These are phyloP conservation scores for Amorphotheca resinae DNA, from an alignment of 495 filamentous ascomycete species.

Conservation along the genomic window DNA sequence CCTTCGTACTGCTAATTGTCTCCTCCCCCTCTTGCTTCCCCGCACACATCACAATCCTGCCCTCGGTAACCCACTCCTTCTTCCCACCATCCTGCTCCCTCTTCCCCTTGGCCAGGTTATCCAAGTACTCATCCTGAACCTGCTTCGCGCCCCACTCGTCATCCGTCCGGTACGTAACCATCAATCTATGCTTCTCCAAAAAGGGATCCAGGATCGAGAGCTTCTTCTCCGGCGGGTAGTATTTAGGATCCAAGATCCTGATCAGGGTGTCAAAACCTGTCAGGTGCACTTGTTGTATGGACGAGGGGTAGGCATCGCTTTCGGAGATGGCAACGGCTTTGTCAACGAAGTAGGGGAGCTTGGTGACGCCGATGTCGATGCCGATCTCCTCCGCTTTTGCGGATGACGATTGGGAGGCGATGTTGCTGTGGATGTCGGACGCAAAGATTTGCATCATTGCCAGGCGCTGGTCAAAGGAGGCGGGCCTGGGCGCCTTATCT, in stretches of 20 bases:
- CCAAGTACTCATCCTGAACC: slow-evolving; percentile 49
- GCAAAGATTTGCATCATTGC: slow-evolving; percentile 82
- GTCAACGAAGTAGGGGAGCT: slow-evolving; percentile 71
- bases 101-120: slow-evolving; percentile 35
- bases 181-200: slow-evolving; percentile 54
- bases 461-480: slow-evolving; percentile 67
- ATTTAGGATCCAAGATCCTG: slow-evolving; percentile 70
- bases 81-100: slow-evolving; percentile 44
- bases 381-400: slow-evolving; percentile 11
- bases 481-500: slow-evolving; percentile 80
- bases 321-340: slow-evolving; percentile 60
- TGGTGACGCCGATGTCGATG: slow-evolving; percentile 75
- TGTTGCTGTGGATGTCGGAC: slow-evolving; percentile 37
- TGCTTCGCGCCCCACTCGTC: slow-evolving; percentile 49
- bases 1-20: slow-evolving; percentile 67
- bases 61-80: slow-evolving; percentile 51
- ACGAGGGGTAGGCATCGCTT: slow-evolving; percentile 35
- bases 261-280: slow-evolving; percentile 82
- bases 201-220: slow-evolving; percentile 51
- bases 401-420: background rate
- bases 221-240: slow-evolving; percentile 52
- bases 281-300: slow-evolving; percentile 59
- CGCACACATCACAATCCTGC: slow-evolving; percentile 53
- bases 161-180: slow-evolving; percentile 59
- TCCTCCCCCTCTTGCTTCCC: slow-evolving; percentile 39